These are phyloP conservation scores for Penstemon barbatus DNA, from an alignment of 257 asterid species.

Conservation along the genomic window DNA sequence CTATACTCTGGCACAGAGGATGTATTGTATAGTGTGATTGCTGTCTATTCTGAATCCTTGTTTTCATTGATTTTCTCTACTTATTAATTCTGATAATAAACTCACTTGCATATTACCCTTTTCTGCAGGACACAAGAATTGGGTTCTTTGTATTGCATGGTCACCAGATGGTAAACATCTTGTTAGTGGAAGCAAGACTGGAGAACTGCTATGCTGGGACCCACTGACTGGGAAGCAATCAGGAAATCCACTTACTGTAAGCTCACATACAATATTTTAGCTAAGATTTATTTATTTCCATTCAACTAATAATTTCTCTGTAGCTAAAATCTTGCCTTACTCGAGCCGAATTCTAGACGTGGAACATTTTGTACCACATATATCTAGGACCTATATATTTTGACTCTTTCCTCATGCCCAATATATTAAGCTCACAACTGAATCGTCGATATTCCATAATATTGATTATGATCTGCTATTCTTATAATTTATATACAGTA, in stretches of 20 bases:
- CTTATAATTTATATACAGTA: not conserved
- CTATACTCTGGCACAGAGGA: too few relatives aligned
- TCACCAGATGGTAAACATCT: conserved; percentile 89
- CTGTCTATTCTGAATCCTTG: not conserved
- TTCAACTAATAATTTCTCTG: conserved; percentile 4
- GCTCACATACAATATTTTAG: conserved; percentile 26
- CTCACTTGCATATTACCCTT: conserved; percentile 14
- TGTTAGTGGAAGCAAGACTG: conserved; percentile 93
- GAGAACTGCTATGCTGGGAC: conserved; percentile 90
- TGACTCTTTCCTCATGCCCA: not conserved
- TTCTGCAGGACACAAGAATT: conserved; percentile 78
- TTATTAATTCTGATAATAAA: conserved; percentile 8
- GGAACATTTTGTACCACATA: not conserved
- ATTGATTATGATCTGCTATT: not conserved
- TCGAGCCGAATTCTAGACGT: not conserved
- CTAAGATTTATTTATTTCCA: conserved; percentile 14
- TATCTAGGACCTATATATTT: not conserved
- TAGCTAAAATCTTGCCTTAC: not conserved
- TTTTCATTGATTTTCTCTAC: not conserved
- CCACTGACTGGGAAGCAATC: conserved; percentile 69
- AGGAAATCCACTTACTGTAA: conserved; percentile 79
- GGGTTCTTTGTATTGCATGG: conserved; percentile 97
- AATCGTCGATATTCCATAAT: too few relatives aligned
- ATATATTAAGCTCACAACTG: too few relatives aligned
- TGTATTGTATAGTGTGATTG: too few relatives aligned